A percentile compares a stretch with the other conserved stretches of the same genome.
phyloP scores from a whole-genome alignment of 345 rosid genomes.

The Ricinus communis region DNA sequence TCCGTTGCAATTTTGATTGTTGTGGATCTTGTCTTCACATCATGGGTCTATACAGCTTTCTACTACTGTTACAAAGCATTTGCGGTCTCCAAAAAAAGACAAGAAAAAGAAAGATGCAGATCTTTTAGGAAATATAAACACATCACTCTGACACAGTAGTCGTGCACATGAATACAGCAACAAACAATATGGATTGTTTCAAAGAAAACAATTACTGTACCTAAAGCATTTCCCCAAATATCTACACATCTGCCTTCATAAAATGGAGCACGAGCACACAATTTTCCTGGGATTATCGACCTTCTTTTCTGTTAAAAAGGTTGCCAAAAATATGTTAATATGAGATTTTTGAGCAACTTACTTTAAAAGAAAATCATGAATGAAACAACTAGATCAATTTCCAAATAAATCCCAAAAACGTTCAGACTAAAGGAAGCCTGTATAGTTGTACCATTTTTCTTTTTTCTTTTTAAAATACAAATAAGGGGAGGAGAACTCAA shows the following conservation, averaged over 20 bases:
- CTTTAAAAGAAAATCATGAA: not conserved
- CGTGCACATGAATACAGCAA: slow-evolving; percentile 25
- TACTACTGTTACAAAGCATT: slow-evolving; percentile 22
- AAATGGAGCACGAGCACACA: slow-evolving; percentile 80
- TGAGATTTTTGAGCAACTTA: not conserved
- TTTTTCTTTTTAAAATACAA: too few relatives aligned
- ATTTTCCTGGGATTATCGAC: slow-evolving; percentile 65
- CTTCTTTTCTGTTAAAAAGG: slow-evolving; percentile 72
- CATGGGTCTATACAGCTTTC: slow-evolving; percentile 37
- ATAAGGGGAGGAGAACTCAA: too few relatives aligned
- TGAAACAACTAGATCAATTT: not conserved
- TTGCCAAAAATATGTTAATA: slow-evolving; percentile 9
- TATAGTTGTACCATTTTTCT: not conserved
- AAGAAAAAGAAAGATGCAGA: not conserved
- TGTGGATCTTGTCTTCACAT: slow-evolving; percentile 28
- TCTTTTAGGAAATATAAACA: slow-evolving; percentile 15
- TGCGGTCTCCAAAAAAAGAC: slow-evolving; percentile 13
- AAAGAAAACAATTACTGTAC: slow-evolving; percentile 36
- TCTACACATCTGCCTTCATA: slow-evolving; percentile 47
- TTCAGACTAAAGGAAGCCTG: not conserved
- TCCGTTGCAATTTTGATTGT: slow-evolving; percentile 27
- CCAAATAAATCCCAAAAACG: not conserved
- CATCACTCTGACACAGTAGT: slow-evolving; percentile 17
- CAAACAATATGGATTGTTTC: slow-evolving; percentile 22
- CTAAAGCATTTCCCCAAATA: slow-evolving; percentile 38